Percentiles rank a stretch among this genome's conserved stretches.
These are phyloP conservation scores for Plasmodium vivax DNA, from an alignment of 169 alveolate genomes.

Conservation along the genomic window DNA sequence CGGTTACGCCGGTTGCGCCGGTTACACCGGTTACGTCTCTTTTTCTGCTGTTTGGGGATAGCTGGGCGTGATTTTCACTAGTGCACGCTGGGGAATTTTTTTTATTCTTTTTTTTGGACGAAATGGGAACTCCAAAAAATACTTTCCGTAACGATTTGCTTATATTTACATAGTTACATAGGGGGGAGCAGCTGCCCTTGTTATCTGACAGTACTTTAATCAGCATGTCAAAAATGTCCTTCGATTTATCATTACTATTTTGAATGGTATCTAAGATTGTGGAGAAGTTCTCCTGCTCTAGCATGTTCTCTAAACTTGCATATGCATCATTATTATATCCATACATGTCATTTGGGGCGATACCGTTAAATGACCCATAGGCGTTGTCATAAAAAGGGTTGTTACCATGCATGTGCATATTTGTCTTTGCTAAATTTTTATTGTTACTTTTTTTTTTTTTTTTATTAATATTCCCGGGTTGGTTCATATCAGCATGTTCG, in stretches of 20 bases:
- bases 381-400: background rate
- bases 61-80: background rate
- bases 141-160: slow-evolving; percentile 23
- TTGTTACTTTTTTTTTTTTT: slow-evolving; percentile 22
- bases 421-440: slow-evolving; percentile 11
- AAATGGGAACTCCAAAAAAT: slow-evolving; percentile 13
- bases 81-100: background rate
- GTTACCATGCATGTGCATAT: background rate
- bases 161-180: slow-evolving; percentile 51
- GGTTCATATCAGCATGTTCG: background rate
- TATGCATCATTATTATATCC: slow-evolving; percentile 8
- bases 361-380: background rate
- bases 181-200: background rate
- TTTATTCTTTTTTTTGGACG: background rate
- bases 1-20: background rate
- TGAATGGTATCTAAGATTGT: slow-evolving; percentile 15
- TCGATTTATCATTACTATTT: slow-evolving; percentile 59
- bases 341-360: background rate
- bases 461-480: background rate
- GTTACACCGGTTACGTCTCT: background rate
- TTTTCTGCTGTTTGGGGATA: slow-evolving; percentile 1
- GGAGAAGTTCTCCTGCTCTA: slow-evolving; percentile 45
- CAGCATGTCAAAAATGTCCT: slow-evolving; percentile 37
- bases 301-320: slow-evolving; percentile 27
- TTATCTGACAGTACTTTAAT: slow-evolving; percentile 19